Base-by-base conservation (phyloP, 257 asterid species). In the Solanum gracilifrons region DNA sequence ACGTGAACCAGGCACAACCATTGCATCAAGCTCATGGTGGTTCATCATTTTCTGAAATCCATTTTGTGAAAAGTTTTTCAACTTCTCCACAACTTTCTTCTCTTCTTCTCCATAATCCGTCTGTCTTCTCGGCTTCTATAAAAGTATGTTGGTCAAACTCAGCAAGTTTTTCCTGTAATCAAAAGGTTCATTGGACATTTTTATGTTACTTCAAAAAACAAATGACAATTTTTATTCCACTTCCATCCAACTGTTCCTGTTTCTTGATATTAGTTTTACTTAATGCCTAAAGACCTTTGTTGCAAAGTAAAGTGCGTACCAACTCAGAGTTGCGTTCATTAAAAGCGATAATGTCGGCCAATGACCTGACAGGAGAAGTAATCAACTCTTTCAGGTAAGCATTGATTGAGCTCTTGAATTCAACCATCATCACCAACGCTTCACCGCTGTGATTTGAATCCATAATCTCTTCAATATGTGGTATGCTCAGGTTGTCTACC, bases 21-120 rank as follows among this genome's bases (percentile, higher is more conserved):
- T 75, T 31, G 94, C 93, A 73, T 93, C 93, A 86, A 92, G 85
- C 46, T 91, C 75, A 13, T 88, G 66, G 5, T 87, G 66, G 10
- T n/a, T 83, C 94, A 91, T 91, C 87, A 91, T 3, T 72, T 91
- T 91, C 85, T 89, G 91, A 2, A 93, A 92, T 13, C 94, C 94
- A 3, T 75, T 82, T 86, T 39, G 74, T 4, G 91, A 33, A 1
- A 85, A 79, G 13, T 29, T 77, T 8, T 31, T 41, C 51, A 91
- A 9, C 27, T 88, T 89, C 25, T 25, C 9, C 25, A 87, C 35
- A 36, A 89, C 89, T 88, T 88, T 32, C 86, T 85, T 88, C 68
- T 90, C 95, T 66, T 23, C 4, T 18, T 51, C 37, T 18, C 90
- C 92, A 12, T 86, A 88, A 88, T 10, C 94, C 95, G 10, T 90